A percentile compares a stretch with the other conserved stretches of the same genome.
These are phyloP conservation scores for Mycosarcoma maydis DNA, from an alignment of 1,284 basidiomycete genomes.

Conservation along the genomic window DNA sequence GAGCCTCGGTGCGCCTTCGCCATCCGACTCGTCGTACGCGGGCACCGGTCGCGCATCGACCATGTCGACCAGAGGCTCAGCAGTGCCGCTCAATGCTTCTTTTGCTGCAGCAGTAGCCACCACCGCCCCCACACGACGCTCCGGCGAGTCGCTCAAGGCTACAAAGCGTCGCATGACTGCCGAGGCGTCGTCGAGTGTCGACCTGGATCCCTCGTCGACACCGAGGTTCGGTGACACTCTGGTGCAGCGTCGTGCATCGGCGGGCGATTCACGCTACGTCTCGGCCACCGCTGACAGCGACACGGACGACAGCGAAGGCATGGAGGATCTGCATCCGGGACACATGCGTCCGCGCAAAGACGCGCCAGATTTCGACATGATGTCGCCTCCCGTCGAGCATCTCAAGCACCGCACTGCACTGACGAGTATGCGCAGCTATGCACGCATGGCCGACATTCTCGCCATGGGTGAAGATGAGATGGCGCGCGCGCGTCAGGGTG, in stretches of 20 bases:
- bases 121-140: not conserved
- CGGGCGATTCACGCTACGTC: constrained; percentile 17
- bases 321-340: constrained; percentile 8
- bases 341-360: constrained; percentile 52
- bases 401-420: constrained; percentile 42
- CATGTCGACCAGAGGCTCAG: constrained; percentile 16
- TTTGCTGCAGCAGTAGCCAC: constrained; percentile 15
- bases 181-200: constrained; percentile 1
- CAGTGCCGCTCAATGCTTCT: constrained; percentile 24
- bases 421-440: constrained; percentile 2
- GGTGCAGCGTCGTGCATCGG: constrained; percentile 15
- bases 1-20: constrained; percentile 25
- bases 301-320: constrained; percentile 24
- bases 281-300: constrained; percentile 9
- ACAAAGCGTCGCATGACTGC: too few species aligned
- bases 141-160: too few species aligned
- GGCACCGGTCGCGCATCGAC: constrained; percentile 9
- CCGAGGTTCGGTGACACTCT: not conserved
- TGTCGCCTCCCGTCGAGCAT: constrained; percentile 55
- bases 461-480: constrained; percentile 41
- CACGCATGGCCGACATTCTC: constrained; percentile 32
- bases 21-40: constrained; percentile 14
- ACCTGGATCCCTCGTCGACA: not conserved
- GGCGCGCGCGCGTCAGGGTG: constrained; percentile 14
- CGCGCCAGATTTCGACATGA: constrained; percentile 54